Conservation (phyloP, 495 filamentous ascomycete species). For the Tuber melanosporum region DNA sequence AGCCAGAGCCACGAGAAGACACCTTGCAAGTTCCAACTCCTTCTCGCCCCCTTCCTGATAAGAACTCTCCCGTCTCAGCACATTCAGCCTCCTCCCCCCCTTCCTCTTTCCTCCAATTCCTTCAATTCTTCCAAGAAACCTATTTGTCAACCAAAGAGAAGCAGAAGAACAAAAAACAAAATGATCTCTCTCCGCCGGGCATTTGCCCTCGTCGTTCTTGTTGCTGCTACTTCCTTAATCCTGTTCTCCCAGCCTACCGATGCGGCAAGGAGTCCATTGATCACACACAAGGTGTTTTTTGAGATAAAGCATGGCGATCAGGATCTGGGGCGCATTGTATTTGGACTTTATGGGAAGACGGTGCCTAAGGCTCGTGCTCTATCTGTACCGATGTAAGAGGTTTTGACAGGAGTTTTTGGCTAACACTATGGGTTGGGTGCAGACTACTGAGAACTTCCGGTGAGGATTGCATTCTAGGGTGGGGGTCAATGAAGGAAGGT, state of each 20-base stretch:
- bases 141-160: not conserved
- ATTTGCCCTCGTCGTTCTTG: slow-evolving; percentile 55
- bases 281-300: slow-evolving; percentile 95
- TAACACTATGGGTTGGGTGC: slow-evolving; percentile 6
- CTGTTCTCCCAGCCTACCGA: slow-evolving; percentile 59
- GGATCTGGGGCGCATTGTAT: slow-evolving; percentile 73
- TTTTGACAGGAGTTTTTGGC: slow-evolving; percentile 14
- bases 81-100: not conserved
- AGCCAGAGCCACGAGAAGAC: not conserved
- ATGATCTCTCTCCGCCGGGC: not conserved
- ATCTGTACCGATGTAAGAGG: not conserved
- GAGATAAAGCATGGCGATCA: slow-evolving; percentile 89
- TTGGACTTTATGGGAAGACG: slow-evolving; percentile 96
- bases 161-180: not conserved
- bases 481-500: slow-evolving; percentile 3
- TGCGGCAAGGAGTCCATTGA: slow-evolving; percentile 86
- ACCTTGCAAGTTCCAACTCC: slow-evolving; percentile 3
- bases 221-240: slow-evolving; percentile 65
- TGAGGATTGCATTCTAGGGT: slow-evolving; percentile 20
- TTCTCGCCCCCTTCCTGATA: not conserved
- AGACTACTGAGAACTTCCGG: slow-evolving; percentile 97
- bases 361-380: slow-evolving; percentile 66
- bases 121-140: not conserved
- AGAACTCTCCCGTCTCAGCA: not conserved
- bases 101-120: not conserved